These are phyloP conservation scores for Leucocoprinus birnbaumii DNA, from an alignment of 768 basidiomycete genomes.

Conservation along the genomic window DNA sequence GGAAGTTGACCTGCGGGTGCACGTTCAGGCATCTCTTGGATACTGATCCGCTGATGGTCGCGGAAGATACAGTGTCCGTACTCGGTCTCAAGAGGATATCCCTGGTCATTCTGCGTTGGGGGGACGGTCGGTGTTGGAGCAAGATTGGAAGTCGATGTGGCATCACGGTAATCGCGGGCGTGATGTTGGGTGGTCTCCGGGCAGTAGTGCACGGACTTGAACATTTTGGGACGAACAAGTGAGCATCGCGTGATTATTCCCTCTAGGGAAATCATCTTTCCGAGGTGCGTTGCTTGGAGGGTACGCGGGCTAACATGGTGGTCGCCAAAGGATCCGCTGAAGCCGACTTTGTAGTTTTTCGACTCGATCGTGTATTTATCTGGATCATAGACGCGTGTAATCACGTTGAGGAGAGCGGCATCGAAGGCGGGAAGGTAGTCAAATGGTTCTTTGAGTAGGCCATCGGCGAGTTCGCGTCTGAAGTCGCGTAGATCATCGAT, in stretches of 20 bases:
- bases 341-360: constrained; percentile 83
- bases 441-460: constrained; percentile 84
- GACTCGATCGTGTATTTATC: constrained; percentile 80
- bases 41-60: constrained; percentile 96
- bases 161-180: constrained; percentile 89
- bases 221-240: constrained; percentile 97
- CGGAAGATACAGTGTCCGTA: constrained; percentile 89
- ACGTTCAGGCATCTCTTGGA: constrained; percentile 99
- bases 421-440: constrained; percentile 90
- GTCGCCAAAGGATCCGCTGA: constrained; percentile 96
- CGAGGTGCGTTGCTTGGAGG: constrained; percentile 82
- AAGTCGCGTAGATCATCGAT: constrained; percentile 95
- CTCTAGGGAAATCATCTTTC: constrained; percentile 95
- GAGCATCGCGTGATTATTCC: constrained; percentile 99
- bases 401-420: constrained; percentile 70
- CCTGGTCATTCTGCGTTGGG: constrained; percentile 91
- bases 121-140: constrained; percentile 85
- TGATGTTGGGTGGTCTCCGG: constrained; percentile 84
- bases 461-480: constrained; percentile 83
- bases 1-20: constrained; percentile 97
- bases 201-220: constrained; percentile 95
- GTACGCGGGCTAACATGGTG: constrained; percentile 96
- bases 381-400: constrained; percentile 70
- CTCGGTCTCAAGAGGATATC: constrained; percentile 83
- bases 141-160: constrained; percentile 80